Base-by-base conservation (phyloP, 2,329 filamentous ascomycete genomes). In the Fonsecaea nubica region DNA sequence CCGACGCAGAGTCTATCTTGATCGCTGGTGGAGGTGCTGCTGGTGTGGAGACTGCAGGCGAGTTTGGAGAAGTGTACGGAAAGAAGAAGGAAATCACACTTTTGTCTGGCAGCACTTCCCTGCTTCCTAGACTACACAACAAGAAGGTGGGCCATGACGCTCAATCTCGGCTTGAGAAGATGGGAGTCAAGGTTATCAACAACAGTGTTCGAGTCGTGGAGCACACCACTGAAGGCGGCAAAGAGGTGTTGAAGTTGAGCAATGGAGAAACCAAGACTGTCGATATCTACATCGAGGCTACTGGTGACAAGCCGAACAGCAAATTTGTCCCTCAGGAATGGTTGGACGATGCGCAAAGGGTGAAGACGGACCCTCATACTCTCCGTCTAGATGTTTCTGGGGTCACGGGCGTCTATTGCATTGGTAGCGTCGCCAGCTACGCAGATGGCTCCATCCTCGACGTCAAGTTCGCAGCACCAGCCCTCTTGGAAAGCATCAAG, bases 251-350 rank as follows among this genome's bases (percentile, higher is more conserved):
- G 30, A 72, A 73, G 3, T 74, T 86, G 18, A 76, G 75, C 66
- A 82, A 84, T 64, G 85, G 85, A 50, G 77, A 80, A 54, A 78
- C 75, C 2, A 70, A 84, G 45, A 77, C 78, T 1, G 79, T 81
- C 2, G 85, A 87, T 70, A 67, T 85, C 30, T 87, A 84, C 72
- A 81, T 88, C 63, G 80, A 82, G 3, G 83, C 83, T 0, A 80
- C 80, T 13, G 86, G 86, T 33, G 82, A 82, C 12, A 72, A 75
- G 7, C 85, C 85, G 0, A 87, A 86, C 74, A 84, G 81, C 21
- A 77, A 76, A 8, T 88, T 82, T 73, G 75, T 88, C 1, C 84
- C 85, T 0, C 59, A 72, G 3, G 72, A 77, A 6, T 80, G 85
- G 48, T 78, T 87, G 3, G 76, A 80, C 65, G 74, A 76, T 0